Base-by-base conservation (phyloP, 2,329 filamentous ascomycete species). In the Colletotrichum sp. region DNA sequence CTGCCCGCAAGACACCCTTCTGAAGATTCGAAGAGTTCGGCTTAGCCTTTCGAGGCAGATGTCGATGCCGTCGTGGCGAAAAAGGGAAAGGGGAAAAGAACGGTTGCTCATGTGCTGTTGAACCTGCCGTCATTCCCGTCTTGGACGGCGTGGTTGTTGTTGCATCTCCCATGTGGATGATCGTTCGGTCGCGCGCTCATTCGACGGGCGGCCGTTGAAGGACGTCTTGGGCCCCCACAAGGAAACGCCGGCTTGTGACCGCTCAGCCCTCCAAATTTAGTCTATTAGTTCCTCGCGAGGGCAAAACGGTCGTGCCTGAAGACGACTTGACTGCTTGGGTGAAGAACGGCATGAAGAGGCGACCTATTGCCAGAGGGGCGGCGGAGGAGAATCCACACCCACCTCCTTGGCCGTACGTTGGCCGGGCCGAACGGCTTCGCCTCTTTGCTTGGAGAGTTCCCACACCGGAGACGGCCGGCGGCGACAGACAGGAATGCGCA, bases 401-500 rank as follows among this genome's bases (percentile, higher is more conserved):
- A 36, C 30, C 27, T 70, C 18, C 66, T 70, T 70, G 71, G 71
- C 66, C 58, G 71, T 64, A 30, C 27, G 34, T 34, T 48, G 36
- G 39, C 71, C 67, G 71, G 71, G 48, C 71, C 67, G 67, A 74
- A 74, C 48, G 71, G 28, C 71, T 55, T 36, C 56, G 34, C 30
- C 22, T 56, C 68, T 48, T 52, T 58, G 18, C 66, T 32, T 74
- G 58, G 58, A 25, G 7, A n/a, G 69, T 65, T 62, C 43, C 71
- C 71, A 70, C 67, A 27, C 58, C 58, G 67, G 32, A 58, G n/a
- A 22, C 55, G 55, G 73, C 34, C 39, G 39, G 64, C 58, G 58
- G 68, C 56, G 28, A 55, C 16, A 10, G 55, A 66, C 25, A n/a
- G 36, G 28, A 56, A 61, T 32, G 32, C 32, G 48, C 32, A 70